Percentiles rank a stretch among this genome's conserved stretches.
These are phyloP conservation scores for Fusarium brevicatenulatum DNA, from an alignment of 2,329 filamentous ascomycete species.

Conservation along the genomic window DNA sequence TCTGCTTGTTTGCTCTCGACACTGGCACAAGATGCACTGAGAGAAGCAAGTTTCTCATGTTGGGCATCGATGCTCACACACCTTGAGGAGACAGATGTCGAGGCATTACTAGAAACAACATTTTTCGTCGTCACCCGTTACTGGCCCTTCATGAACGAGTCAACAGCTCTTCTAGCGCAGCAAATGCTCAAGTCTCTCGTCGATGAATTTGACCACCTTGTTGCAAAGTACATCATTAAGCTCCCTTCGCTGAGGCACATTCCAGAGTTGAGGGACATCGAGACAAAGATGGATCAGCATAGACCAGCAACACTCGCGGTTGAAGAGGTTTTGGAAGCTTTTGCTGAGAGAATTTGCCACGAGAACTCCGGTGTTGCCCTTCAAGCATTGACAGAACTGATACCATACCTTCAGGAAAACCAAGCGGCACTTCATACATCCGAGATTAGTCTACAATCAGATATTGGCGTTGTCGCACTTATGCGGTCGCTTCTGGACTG, in stretches of 20 bases:
- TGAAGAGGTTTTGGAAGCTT: constrained; percentile 74
- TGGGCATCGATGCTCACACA: constrained; percentile 83
- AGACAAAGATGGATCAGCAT: constrained; percentile 71
- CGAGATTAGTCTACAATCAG: constrained; percentile 84
- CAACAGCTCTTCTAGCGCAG: constrained; percentile 68
- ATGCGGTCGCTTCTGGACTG: constrained; percentile 86
- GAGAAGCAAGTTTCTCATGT: constrained; percentile 80
- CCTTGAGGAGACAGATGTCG: constrained; percentile 81
- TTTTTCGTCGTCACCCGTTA: constrained; percentile 87
- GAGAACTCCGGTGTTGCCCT: constrained; percentile 89
- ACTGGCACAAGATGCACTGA: constrained; percentile 77
- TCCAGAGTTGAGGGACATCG: constrained; percentile 73
- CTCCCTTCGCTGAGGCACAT: constrained; percentile 83
- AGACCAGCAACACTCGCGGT: constrained; percentile 58
- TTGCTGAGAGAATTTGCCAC: constrained; percentile 78
- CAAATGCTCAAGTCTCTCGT: constrained; percentile 73
- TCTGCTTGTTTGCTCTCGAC: constrained; percentile 92
- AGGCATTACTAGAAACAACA: constrained; percentile 84
- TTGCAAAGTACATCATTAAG: constrained; percentile 75
- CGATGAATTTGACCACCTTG: constrained; percentile 66
- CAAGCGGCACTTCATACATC: constrained; percentile 84
- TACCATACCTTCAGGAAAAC: constrained; percentile 75
- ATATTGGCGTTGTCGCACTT: constrained; percentile 75
- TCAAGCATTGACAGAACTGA: constrained; percentile 82
- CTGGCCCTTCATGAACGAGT: constrained; percentile 74